These are phyloP conservation scores for Dendrobium huoshanense DNA, from an alignment of 106 monocot species.

Conservation along the genomic window DNA sequence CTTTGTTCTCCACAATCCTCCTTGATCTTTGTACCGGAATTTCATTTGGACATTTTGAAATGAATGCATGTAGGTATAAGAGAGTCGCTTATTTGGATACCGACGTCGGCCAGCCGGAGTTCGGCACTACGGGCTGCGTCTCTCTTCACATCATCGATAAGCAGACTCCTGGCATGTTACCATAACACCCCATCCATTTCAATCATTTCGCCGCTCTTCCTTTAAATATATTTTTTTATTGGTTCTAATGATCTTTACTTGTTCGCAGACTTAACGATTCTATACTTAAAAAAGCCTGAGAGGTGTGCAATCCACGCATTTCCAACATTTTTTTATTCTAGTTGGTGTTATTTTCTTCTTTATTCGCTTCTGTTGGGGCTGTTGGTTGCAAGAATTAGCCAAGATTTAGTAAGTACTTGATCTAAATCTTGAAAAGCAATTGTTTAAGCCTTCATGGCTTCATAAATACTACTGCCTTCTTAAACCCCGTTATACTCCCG, in stretches of 20 bases:
- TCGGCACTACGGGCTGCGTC: conserved; percentile 67
- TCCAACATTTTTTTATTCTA: neutral
- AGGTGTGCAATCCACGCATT: conserved; percentile 28
- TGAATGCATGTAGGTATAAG: conserved; percentile 41
- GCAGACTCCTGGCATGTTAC: conserved; percentile 30
- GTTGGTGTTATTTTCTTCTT: neutral
- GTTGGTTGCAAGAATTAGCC: too few species aligned
- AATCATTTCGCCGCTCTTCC: neutral
- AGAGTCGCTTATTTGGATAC: conserved; percentile 68
- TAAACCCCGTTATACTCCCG: too few species aligned
- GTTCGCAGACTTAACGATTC: conserved; percentile 45
- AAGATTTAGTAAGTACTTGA: too few species aligned
- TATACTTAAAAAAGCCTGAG: conserved; percentile 53
- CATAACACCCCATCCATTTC: neutral
- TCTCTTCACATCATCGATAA: conserved; percentile 69
- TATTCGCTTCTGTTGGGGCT: neutral
- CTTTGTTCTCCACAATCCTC: neutral
- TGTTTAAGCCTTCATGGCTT: too few species aligned
- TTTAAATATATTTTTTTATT: neutral
- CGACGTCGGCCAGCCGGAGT: conserved; percentile 89
- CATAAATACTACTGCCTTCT: too few species aligned
- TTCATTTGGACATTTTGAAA: neutral
- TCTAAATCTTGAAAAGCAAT: too few species aligned
- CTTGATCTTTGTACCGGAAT: neutral
- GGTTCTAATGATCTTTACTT: neutral